Percentiles rank a stretch among this genome's conserved stretches.
phyloP scores from a whole-genome alignment of 2,329 filamentous ascomycete genomes.

The Arthrocladium fulminans region DNA sequence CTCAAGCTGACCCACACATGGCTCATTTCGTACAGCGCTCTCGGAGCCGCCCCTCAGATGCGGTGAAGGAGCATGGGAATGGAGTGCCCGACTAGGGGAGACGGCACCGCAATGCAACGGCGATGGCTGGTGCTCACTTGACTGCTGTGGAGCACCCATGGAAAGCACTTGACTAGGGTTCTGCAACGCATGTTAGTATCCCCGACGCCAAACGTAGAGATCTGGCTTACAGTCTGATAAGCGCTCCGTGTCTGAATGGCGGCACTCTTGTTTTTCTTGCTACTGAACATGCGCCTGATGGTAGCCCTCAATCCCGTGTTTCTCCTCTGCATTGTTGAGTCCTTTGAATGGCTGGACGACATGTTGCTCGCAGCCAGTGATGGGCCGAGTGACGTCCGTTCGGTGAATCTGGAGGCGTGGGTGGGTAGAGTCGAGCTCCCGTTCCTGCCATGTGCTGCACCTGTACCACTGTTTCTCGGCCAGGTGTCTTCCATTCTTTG shows the following conservation, averaged over 20 bases:
- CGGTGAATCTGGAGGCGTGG: slow-evolving; percentile 13
- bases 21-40: background rate
- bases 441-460: slow-evolving; percentile 9
- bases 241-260: background rate
- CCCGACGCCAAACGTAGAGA: background rate
- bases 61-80: slow-evolving; percentile 16
- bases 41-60: slow-evolving; percentile 5
- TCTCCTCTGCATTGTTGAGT: slow-evolving; percentile 16
- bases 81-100: slow-evolving; percentile 15
- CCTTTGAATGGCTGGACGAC: slow-evolving; percentile 20
- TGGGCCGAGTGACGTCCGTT: slow-evolving; percentile 15
- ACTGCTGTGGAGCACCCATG: background rate
- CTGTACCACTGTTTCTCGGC: slow-evolving; percentile 12
- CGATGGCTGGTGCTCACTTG: background rate
- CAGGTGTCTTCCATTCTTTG: slow-evolving; percentile 10
- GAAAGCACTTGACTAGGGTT: background rate
- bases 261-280: slow-evolving; percentile 16
- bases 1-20: background rate
- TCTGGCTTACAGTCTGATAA: slow-evolving; percentile 1
- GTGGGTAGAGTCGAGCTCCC: slow-evolving; percentile 7
- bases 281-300: slow-evolving; percentile 22
- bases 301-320: slow-evolving; percentile 16
- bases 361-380: slow-evolving; percentile 18
- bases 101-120: slow-evolving; percentile 2
- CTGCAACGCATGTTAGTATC: background rate